Evolutionary conservation across 345 rosid species (phyloP).

Genomic region (Eucalyptus tenuipes): DNA sequence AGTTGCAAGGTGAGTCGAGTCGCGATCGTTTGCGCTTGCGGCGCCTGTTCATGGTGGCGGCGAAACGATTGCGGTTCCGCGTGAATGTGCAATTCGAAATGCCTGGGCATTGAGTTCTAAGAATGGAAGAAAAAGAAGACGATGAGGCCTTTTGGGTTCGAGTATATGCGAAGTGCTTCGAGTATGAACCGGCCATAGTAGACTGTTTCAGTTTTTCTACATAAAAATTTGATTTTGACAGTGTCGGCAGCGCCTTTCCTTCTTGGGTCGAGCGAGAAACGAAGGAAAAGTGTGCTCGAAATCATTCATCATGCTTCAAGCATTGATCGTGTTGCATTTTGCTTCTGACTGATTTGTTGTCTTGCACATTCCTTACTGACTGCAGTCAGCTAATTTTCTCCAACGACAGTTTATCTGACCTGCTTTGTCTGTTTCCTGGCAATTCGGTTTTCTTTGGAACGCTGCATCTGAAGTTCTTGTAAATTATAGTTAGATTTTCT

Average conservation of each 20-base stretch:
- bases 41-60: background rate
- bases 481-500: background rate
- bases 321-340: background rate
- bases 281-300: background rate
- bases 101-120: background rate
- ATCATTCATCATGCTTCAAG: background rate
- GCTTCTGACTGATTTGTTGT: background rate
- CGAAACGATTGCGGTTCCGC: background rate
- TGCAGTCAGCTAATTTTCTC: background rate
- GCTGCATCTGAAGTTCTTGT: background rate
- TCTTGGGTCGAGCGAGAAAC: background rate
- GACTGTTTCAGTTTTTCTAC: background rate
- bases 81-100: background rate
- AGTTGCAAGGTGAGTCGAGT: constrained; percentile 46
- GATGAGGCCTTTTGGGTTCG: background rate
- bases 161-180: background rate
- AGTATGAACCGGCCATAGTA: background rate
- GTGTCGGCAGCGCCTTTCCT: background rate
- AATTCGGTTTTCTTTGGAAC: background rate
- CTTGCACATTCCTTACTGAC: background rate
- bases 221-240: background rate
- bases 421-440: background rate
- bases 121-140: background rate
- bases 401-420: background rate
- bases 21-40: background rate